Evolutionary conservation across 768 basidiomycete species (phyloP).

Genomic region (Aureoboletus auriporus): DNA sequence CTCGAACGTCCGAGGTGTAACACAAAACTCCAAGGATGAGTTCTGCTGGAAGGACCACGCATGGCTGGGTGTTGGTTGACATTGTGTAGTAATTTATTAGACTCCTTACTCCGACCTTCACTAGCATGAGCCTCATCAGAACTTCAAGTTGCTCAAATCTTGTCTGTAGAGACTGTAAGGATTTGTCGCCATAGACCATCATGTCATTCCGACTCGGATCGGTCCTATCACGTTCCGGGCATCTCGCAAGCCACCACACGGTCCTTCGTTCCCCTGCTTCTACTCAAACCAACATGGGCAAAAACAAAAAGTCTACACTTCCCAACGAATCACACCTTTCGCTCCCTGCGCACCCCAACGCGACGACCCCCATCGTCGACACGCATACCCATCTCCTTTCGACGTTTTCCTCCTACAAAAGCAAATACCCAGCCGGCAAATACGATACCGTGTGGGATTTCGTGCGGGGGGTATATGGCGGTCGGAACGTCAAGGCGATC

Average conservation of each 20-base stretch:
- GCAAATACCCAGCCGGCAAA: constrained; percentile 56
- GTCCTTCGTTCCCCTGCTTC: too few relatives aligned
- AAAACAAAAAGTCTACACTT: constrained; percentile 31
- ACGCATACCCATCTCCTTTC: constrained; percentile 84
- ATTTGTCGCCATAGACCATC: too few relatives aligned
- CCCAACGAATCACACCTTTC: constrained; percentile 33
- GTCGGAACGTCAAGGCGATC: constrained; percentile 56
- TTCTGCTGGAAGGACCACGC: constrained; percentile 3
- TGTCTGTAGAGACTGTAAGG: too few relatives aligned
- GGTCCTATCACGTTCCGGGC: too few relatives aligned
- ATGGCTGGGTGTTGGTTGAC: too few relatives aligned
- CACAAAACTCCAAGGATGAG: not conserved
- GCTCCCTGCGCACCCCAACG: constrained; percentile 26
- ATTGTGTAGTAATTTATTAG: too few relatives aligned
- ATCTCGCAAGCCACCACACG: too few relatives aligned
- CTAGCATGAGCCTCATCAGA: too few relatives aligned
- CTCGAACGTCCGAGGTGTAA: not conserved
- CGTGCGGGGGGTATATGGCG: constrained; percentile 55
- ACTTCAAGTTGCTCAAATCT: too few relatives aligned
- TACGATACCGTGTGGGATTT: constrained; percentile 64
- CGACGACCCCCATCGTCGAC: constrained; percentile 54
- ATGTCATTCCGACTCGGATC: too few relatives aligned
- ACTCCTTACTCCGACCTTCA: too few relatives aligned
- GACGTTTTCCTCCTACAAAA: constrained; percentile 61
- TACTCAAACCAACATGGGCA: constrained; percentile 27